Base-by-base conservation (phyloP, 1,284 basidiomycete species). In the Tausonia pullulans region DNA sequence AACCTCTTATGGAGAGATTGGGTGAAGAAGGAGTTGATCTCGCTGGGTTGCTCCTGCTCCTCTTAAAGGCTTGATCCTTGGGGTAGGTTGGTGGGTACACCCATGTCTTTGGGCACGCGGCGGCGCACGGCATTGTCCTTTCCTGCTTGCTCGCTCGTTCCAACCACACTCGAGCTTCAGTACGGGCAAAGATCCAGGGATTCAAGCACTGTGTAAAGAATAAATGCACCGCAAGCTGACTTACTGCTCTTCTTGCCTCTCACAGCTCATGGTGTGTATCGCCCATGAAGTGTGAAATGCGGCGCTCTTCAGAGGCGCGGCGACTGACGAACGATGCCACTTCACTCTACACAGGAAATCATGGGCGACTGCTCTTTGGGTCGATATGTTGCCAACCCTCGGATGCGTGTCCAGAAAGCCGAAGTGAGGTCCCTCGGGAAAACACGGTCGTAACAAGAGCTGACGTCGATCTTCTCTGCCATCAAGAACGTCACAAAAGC, bases 321-420 rank as follows among this genome's bases (percentile, higher is more conserved):
- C 27, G 27, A 27, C 27, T 27, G 27, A 27, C 27, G 27, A 27
- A 27, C 27, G 27, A 27, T 27, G 27, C 27, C 27, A 27, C 27
- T 27, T 27, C 27, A 27, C 27, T 27, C 27, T 27, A 27, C 27
- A 39, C 40, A 94, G 90, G 90, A 93, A 80, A 94, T 95, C 73
- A 93, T 94, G 90, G 91, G 94, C 49, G 93, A 96, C 72, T 86
- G 86, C 1, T 89, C 88, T 41, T 81, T 98, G 13, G 95, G 94
- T 7, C 80, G 90, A 69, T 98, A 95, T 76, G 97, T 96, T 77
- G 87, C 83, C 73, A 85, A 82, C 63, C 95, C 95, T 0, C 81
- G 85, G 52, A 93, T 97, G 82, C 84, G 94, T 57, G 86, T 98
- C 0, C 95, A 98, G 76, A 97, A 94, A 74, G 93, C 93, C 3